Evolutionary conservation across 441 rosid species (phyloP).

Genomic region (Gossypium gossypioides): DNA sequence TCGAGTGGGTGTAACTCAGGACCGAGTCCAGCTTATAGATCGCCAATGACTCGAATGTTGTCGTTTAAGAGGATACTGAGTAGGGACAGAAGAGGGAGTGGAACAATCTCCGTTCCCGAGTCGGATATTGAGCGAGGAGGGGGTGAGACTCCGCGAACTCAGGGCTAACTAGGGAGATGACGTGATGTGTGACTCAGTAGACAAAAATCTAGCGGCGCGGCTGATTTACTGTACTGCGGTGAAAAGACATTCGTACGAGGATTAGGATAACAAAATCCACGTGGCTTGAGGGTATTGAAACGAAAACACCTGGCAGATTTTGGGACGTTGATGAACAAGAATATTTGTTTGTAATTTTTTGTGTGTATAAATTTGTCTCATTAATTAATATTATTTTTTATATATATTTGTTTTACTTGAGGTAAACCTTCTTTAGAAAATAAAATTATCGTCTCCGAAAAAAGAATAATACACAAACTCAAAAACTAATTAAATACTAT

Average conservation of each 20-base stretch:
- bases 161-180: not conserved
- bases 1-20: constrained; percentile 16
- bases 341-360: not conserved
- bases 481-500: too few relatives aligned
- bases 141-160: constrained; percentile 16
- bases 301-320: not conserved
- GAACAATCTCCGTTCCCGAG: constrained; percentile 22
- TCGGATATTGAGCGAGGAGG: constrained; percentile 43
- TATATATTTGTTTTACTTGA: not conserved
- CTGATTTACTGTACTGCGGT: not conserved
- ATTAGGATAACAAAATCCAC: not conserved
- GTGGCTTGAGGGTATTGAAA: not conserved
- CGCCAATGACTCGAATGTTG: constrained; percentile 68
- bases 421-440: too few relatives aligned
- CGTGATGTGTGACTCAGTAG: not conserved
- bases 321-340: not conserved
- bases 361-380: not conserved
- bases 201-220: not conserved
- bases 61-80: constrained; percentile 64
- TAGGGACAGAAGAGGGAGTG: constrained; percentile 36
- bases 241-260: not conserved
- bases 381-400: not conserved
- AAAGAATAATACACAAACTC: too few relatives aligned
- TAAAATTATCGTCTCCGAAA: too few relatives aligned
- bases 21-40: constrained; percentile 32